Evolutionary conservation across 1,284 basidiomycete species (phyloP).

Genomic region (Omphalotus olearius): DNA sequence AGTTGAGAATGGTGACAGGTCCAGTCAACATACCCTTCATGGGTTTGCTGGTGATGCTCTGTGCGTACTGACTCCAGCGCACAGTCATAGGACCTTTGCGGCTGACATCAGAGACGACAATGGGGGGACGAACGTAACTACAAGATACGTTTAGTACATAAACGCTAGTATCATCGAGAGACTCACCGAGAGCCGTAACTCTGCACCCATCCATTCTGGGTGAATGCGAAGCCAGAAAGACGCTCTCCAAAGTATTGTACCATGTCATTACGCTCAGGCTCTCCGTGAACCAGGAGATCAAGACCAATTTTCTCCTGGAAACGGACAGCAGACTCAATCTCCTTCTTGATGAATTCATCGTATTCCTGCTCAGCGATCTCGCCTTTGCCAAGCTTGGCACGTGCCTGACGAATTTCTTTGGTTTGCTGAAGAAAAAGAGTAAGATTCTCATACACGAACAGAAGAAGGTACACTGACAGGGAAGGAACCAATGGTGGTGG

Average conservation of each 20-base stretch:
- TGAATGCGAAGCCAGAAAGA: constrained; percentile 94
- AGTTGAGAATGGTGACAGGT: constrained; percentile 97
- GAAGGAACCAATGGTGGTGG: constrained; percentile 99
- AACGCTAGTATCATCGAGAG: not conserved
- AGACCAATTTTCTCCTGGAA: constrained; percentile 97
- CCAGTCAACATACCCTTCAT: constrained; percentile 99
- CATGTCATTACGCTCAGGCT: constrained; percentile 99
- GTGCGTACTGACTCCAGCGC: constrained; percentile 95
- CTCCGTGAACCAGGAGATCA: constrained; percentile 98
- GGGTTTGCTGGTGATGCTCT: constrained; percentile 89
- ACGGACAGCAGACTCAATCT: constrained; percentile 90
- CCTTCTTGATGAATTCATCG: constrained; percentile 98
- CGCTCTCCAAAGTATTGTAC: constrained; percentile 99
- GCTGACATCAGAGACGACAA: constrained; percentile 98
- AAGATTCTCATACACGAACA: not conserved
- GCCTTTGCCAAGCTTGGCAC: constrained; percentile 92
- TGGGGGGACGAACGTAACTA: constrained; percentile 98
- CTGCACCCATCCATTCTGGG: constrained; percentile 99
- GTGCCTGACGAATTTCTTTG: constrained; percentile 96
- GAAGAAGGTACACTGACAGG: constrained; percentile 47
- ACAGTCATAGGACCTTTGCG: constrained; percentile 95
- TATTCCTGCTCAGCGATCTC: constrained; percentile 89
- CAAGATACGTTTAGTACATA: not conserved
- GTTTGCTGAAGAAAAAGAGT: constrained; percentile 68
- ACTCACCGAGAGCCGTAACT: constrained; percentile 88